Evolutionary conservation across 352 stramenopile species (phyloP).

Genomic region (Globisporangium parvum): DNA sequence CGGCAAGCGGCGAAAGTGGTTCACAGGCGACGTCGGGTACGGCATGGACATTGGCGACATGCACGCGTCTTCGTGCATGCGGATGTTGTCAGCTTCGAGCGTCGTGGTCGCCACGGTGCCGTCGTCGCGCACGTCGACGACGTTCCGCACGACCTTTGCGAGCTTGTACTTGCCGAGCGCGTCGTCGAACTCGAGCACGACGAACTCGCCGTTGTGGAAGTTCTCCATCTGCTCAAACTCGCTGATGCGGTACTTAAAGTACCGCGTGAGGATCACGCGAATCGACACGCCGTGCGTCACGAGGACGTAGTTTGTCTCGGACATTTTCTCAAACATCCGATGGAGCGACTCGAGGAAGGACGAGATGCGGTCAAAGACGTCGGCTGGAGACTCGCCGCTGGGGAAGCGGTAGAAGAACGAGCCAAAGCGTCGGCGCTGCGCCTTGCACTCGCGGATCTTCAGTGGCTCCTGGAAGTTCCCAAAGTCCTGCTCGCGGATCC

Average conservation of each 20-base stretch:
- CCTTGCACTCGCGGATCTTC: slow-evolving; percentile 79
- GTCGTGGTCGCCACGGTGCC: slow-evolving; percentile 36
- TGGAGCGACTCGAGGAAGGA: slow-evolving; percentile 87
- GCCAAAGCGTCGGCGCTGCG: slow-evolving; percentile 67
- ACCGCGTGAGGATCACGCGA: slow-evolving; percentile 84
- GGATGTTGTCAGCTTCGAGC: slow-evolving; percentile 40
- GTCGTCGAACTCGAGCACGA: slow-evolving; percentile 74
- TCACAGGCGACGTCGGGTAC: slow-evolving; percentile 55
- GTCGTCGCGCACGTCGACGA: slow-evolving; percentile 40
- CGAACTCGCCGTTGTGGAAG: slow-evolving; percentile 81
- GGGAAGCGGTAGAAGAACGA: slow-evolving; percentile 89
- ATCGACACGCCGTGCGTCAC: slow-evolving; percentile 86
- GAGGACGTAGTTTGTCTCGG: slow-evolving; percentile 78
- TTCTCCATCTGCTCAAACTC: slow-evolving; percentile 85
- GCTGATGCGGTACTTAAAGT: slow-evolving; percentile 84
- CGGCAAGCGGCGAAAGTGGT: slow-evolving; percentile 54
- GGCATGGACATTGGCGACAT: slow-evolving; percentile 38
- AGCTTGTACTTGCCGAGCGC: slow-evolving; percentile 51
- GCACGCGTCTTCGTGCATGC: slow-evolving; percentile 38
- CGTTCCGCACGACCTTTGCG: slow-evolving; percentile 58
- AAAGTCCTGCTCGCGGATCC: slow-evolving; percentile 88
- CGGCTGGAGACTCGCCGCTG: slow-evolving; percentile 79
- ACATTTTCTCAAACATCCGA: slow-evolving; percentile 76
- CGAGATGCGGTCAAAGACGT: slow-evolving; percentile 86
- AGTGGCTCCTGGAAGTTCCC: slow-evolving; percentile 85